Evolutionary conservation across 140 eudicot species (phyloP).

Genomic region (Oenanthe javanica): DNA sequence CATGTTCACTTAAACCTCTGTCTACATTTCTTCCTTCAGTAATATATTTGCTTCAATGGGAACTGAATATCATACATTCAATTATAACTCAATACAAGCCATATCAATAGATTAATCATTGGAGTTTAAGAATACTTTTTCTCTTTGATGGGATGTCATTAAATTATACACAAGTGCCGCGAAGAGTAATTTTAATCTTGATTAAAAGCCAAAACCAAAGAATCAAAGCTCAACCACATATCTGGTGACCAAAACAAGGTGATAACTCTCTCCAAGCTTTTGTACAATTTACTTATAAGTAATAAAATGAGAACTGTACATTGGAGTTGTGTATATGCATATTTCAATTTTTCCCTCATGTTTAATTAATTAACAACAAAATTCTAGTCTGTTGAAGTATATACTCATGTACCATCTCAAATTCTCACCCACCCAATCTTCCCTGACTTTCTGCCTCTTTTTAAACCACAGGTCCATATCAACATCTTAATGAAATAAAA

Average conservation of each 20-base stretch:
- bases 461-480: not conserved
- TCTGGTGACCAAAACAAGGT: not conserved
- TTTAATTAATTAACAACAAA: not conserved
- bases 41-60: not conserved
- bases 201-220: not conserved
- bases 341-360: not conserved
- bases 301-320: not conserved
- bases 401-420: not conserved
- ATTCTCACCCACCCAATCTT: not conserved
- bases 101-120: not conserved
- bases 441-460: not conserved
- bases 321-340: not conserved
- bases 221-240: not conserved
- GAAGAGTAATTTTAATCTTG: not conserved
- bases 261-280: not conserved
- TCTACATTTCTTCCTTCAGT: not conserved
- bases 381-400: not conserved
- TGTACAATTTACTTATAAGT: too few relatives aligned
- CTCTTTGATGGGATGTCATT: not conserved
- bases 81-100: not conserved
- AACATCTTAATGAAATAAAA: not conserved
- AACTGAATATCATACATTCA: not conserved
- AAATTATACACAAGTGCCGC: not conserved
- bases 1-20: not conserved
- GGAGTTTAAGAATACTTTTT: not conserved